Base-by-base conservation (phyloP, 1,284 basidiomycete species). In the Fistulinella staudtii region DNA sequence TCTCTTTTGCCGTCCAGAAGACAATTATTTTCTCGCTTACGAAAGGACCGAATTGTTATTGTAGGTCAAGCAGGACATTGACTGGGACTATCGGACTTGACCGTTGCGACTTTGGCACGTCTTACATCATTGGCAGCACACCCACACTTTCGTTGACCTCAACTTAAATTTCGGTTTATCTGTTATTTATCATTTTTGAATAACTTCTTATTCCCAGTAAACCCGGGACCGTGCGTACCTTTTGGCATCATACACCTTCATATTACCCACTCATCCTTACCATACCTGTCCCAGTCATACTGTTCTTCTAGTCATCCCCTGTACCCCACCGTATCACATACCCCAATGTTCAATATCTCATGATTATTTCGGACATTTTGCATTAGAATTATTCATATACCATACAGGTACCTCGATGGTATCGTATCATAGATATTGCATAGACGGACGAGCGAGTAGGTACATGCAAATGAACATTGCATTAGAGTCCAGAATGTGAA, bases 1-100 rank as follows among this genome's bases (percentile, higher is more conserved):
- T 45, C 69, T 84, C 36, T 65, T 77, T 41, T 85, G 84, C 58
- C 74, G 78, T 33, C 84, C 84, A 5, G 68, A 74, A 40, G 75
- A 73, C 35, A 66, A 73, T 27, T 80, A 76, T 57, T 74, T 69
- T 52, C 55, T 87, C 44, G 68, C 68, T 36, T 81, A 79, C 53
- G 66, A 72, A 56, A 57, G 45, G 41, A 42, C 21, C 30, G 47
- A 47, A 31, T 41, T 49, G 45, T 49, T 43, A 22, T 38, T 53
- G 37, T 58, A 61, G 50, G 59, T 45, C 52, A 53, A 49, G 60
- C 61, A 47, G 53, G 62, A 21, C 47, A 25, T 63, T 48, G 63
- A 50, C 51, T 53, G 53, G 18, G 20, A 35, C 13, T 11, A 22
- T 35, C 23, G 42, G 36, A 51, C 44, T 52, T 30, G 45, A 48